A percentile compares a stretch with the other conserved stretches of the same genome.
phyloP scores from a whole-genome alignment of 1,139 yeast species.

The Suhomyces bokatorum region DNA sequence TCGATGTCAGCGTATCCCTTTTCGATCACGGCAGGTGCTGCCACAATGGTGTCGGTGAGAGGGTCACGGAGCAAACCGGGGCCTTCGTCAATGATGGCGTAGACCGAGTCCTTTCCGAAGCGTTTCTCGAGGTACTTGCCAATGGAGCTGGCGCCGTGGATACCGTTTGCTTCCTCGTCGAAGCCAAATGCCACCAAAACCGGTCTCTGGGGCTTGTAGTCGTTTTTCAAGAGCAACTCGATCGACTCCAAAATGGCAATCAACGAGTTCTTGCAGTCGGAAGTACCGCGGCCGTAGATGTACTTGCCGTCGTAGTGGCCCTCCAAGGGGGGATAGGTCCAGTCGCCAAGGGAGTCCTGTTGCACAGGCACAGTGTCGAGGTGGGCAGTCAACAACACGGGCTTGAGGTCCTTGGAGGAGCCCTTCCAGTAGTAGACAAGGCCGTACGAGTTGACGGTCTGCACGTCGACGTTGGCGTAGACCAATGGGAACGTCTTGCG shows the following conservation, averaged over 20 bases:
- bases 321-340: conserved; percentile 71
- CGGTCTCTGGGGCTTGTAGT: conserved; percentile 55
- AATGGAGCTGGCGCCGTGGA: conserved; percentile 53
- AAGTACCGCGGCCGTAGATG: conserved; percentile 66
- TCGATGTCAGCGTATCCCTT: conserved; percentile 60
- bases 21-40: conserved; percentile 56
- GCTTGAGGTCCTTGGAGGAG: conserved; percentile 53
- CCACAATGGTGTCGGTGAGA: conserved; percentile 35
- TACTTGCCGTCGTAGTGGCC: conserved; percentile 54
- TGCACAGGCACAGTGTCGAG: conserved; percentile 87
- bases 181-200: conserved; percentile 64
- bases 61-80: conserved; percentile 34
- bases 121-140: conserved; percentile 43
- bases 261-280: conserved; percentile 62
- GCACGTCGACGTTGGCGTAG: conserved; percentile 48
- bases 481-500: conserved; percentile 60
- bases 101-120: conserved; percentile 58
- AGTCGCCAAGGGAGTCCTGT: conserved; percentile 50
- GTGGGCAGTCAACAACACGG: conserved; percentile 71
- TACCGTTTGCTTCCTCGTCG: conserved; percentile 71
- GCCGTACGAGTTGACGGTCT: conserved; percentile 65
- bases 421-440: conserved; percentile 71
- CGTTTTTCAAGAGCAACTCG: conserved; percentile 47
- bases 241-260: conserved; percentile 60
- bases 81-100: conserved; percentile 68